These are phyloP conservation scores for Populus tomentosa DNA, from an alignment of 441 rosid species.

Conservation along the genomic window DNA sequence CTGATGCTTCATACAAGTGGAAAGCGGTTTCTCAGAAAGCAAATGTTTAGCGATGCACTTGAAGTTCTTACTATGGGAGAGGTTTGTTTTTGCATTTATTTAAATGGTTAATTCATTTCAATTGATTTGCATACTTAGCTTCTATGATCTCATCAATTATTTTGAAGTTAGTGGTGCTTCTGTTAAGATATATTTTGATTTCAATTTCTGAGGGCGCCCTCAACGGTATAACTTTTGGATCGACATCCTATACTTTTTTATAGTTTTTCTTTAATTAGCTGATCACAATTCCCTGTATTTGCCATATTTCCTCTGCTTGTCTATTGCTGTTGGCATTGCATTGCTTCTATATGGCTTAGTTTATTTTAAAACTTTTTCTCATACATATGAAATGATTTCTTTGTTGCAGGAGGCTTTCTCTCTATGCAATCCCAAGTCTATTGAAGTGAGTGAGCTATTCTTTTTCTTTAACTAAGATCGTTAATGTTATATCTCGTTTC, in stretches of 20 bases:
- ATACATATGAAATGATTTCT: conserved; percentile 9
- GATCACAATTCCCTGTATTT: neutral
- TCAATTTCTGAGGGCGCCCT: neutral
- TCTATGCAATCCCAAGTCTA: conserved; percentile 70
- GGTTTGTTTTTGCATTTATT: conserved; percentile 30
- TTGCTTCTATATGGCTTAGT: neutral
- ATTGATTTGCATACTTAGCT: neutral
- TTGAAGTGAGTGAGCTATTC: conserved; percentile 50
- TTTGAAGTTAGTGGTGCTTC: neutral
- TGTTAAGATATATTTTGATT: neutral
- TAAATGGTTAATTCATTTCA: neutral
- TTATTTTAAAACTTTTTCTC: neutral
- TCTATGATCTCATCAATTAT: neutral
- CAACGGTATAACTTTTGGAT: neutral
- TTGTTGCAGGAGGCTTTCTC: conserved; percentile 67
- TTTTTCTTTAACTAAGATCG: neutral
- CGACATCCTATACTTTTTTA: neutral
- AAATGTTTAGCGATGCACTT: conserved; percentile 64
- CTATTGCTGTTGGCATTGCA: neutral
- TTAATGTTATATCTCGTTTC: neutral
- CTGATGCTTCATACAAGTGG: conserved; percentile 81
- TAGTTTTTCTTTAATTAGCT: neutral
- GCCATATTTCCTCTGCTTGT: neutral
- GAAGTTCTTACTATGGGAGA: conserved; percentile 89
- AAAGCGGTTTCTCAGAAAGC: conserved; percentile 52